Evolutionary conservation across 164 flowering plant genomes (phyloP).

Genomic region (Dillenia suffruticosa): DNA sequence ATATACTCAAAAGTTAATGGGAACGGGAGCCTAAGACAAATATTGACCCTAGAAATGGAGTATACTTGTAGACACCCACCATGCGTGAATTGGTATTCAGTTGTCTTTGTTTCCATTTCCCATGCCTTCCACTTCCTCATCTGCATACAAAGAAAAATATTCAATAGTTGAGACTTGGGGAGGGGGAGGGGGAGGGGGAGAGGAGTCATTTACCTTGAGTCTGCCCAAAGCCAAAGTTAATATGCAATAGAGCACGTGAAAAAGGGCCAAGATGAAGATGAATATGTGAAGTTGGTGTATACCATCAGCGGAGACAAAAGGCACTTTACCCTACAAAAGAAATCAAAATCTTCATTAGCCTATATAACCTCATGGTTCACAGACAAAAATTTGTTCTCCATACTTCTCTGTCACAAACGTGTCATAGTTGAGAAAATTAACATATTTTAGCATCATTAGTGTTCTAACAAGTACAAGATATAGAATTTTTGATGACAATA

Average conservation of each 20-base stretch:
- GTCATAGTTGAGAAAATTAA: too few relatives aligned
- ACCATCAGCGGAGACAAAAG: constrained; percentile 15
- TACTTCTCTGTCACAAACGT: too few relatives aligned
- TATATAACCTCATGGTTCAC: background rate
- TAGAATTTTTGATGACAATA: background rate
- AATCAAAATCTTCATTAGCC: background rate
- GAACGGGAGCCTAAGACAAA: too few relatives aligned
- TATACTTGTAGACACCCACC: constrained; percentile 14
- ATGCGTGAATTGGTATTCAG: constrained; percentile 19
- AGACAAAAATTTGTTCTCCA: background rate
- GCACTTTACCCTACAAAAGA: constrained; percentile 15
- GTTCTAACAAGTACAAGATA: background rate
- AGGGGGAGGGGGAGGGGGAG: background rate
- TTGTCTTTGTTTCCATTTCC: constrained; percentile 31
- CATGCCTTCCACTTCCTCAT: constrained; percentile 34
- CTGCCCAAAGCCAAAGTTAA: constrained; percentile 19
- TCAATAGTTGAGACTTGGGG: background rate
- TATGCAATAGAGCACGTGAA: constrained; percentile 20
- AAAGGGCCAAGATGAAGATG: constrained; percentile 26
- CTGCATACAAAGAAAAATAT: constrained; percentile 5
- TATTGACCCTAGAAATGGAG: too few relatives aligned
- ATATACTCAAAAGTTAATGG: too few relatives aligned
- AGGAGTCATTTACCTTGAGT: constrained; percentile 15
- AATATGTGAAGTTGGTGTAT: constrained; percentile 28
- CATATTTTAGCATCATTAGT: too few relatives aligned